Evolutionary conservation across 192 early-diverging fungal genomes (phyloP).

Genomic region (Ambispora gerdemannii): DNA sequence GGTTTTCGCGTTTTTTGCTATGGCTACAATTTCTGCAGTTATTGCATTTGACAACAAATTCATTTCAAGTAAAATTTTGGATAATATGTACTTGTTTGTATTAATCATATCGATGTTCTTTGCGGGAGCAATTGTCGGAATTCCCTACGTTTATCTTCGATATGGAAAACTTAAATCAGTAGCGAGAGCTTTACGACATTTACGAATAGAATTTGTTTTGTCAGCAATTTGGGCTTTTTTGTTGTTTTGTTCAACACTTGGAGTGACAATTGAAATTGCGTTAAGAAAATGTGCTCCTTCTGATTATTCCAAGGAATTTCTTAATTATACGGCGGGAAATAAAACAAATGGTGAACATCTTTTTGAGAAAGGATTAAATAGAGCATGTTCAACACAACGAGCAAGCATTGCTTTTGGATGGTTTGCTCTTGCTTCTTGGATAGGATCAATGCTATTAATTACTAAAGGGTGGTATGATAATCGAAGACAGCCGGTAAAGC

Average conservation of each 20-base stretch:
- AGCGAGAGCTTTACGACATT: conserved; percentile 17
- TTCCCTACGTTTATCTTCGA: conserved; percentile 19
- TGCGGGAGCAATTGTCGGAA: conserved; percentile 4
- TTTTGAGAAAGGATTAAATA: conserved; percentile 11
- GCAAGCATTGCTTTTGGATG: conserved; percentile 24
- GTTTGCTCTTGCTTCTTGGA: conserved; percentile 20
- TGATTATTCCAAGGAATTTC: neutral
- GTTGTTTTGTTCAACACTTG: neutral
- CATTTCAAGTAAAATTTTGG: conserved; percentile 11
- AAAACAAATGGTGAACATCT: neutral
- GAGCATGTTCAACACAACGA: conserved; percentile 9
- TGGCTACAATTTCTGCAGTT: conserved; percentile 7
- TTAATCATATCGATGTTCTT: conserved; percentile 6
- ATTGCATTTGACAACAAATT: conserved; percentile 25
- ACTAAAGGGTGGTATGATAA: conserved; percentile 3
- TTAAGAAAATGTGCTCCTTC: conserved; percentile 18
- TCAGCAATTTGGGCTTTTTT: conserved; percentile 25
- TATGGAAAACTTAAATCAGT: conserved; percentile 20
- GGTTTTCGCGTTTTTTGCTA: conserved; percentile 26
- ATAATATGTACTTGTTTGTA: conserved; percentile 4
- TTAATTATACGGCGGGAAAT: neutral
- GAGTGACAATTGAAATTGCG: conserved; percentile 4
- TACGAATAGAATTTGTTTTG: conserved; percentile 22
- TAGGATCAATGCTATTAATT: conserved; percentile 14
- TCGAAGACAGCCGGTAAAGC: conserved; percentile 18